Base-by-base conservation (phyloP, 1,139 yeast genomes). In the Candida sp. region DNA sequence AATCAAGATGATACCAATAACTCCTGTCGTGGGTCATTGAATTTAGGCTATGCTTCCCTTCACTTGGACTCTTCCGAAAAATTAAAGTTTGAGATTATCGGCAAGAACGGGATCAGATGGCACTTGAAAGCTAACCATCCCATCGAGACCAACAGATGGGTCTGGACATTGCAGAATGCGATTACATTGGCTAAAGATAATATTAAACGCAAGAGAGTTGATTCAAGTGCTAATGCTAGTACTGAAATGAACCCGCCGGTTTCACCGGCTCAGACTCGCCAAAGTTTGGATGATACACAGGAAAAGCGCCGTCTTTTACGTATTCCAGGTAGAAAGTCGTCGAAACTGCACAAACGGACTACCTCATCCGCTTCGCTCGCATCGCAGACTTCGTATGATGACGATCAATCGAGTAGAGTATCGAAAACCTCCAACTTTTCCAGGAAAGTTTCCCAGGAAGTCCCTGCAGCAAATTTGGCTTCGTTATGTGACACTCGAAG, bases 131-230 rank as follows among this genome's bases (percentile, higher is more conserved):
- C 97, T 3, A 88, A 89, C 55, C 97, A 91, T 61, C 91, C 96
- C 0, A 87, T 87, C n/a, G 98, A 93, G 61, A 89, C 97, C 0
- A 91, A 87, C 57, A 76, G 96, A 54, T 93, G 99, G 99, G 96
- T 93, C 9, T 89, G 97, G 97, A 87, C 95, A 2, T 73, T 93
- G 40, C 96, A 89, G 60, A 88, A 87, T 56, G 95, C 98, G 2
- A 88, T 91, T 36, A 84, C 95, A 40, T 80, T 76, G 49, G 87
- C 96, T 5, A 88, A 88, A 56, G 98, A 91, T 59, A 72, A 75
- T 41, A 75, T 81, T 46, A 75, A 73, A 55, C 68, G 63, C 45
- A 52, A 44, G 38, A 41, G 44, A 11, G 29, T 32, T 15, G 45
- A 33, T 22, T 33, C 45, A 30, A 30, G 39, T 27, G 45, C 36